Evolutionary conservation across 345 rosid genomes (phyloP).

Genomic region (Camelina neglecta): DNA sequence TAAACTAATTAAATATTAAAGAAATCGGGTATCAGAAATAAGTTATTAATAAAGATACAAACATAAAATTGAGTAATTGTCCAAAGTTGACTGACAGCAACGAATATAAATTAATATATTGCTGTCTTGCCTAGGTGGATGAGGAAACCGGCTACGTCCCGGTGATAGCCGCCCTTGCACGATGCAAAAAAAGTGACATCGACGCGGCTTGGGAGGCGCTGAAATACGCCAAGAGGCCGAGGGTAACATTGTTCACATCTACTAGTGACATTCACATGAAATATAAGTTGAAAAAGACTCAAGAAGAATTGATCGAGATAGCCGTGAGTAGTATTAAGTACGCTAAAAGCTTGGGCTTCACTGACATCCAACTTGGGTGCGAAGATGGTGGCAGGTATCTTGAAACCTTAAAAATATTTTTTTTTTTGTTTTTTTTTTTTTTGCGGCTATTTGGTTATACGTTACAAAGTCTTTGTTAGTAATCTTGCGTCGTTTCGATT

Average conservation of each 20-base stretch:
- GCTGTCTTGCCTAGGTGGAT: slow-evolving; percentile 35
- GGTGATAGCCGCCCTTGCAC: slow-evolving; percentile 75
- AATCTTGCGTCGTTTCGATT: not conserved
- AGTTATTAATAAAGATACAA: not conserved
- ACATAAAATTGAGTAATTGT: not conserved
- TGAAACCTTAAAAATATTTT: not conserved
- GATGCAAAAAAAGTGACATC: slow-evolving; percentile 75
- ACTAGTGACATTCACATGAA: slow-evolving; percentile 88
- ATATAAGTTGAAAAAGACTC: slow-evolving; percentile 75
- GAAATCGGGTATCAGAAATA: not conserved
- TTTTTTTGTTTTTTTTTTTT: not conserved
- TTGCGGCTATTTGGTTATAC: not conserved
- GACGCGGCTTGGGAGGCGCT: slow-evolving; percentile 84
- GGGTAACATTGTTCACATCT: slow-evolving; percentile 75
- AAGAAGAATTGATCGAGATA: slow-evolving; percentile 70
- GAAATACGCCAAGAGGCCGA: slow-evolving; percentile 73
- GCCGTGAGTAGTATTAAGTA: slow-evolving; percentile 64
- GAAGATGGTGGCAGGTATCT: slow-evolving; percentile 90
- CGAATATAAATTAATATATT: not conserved
- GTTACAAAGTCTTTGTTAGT: not conserved
- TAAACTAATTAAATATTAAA: not conserved
- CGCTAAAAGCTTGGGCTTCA: slow-evolving; percentile 80
- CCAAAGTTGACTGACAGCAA: not conserved
- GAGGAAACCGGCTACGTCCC: slow-evolving; percentile 76
- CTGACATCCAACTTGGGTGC: slow-evolving; percentile 80